Evolutionary conservation across 352 stramenopile species (phyloP), one percentile per base, ranked within the genome.

Genomic region (Phytophthora boehmeriae): DNA sequence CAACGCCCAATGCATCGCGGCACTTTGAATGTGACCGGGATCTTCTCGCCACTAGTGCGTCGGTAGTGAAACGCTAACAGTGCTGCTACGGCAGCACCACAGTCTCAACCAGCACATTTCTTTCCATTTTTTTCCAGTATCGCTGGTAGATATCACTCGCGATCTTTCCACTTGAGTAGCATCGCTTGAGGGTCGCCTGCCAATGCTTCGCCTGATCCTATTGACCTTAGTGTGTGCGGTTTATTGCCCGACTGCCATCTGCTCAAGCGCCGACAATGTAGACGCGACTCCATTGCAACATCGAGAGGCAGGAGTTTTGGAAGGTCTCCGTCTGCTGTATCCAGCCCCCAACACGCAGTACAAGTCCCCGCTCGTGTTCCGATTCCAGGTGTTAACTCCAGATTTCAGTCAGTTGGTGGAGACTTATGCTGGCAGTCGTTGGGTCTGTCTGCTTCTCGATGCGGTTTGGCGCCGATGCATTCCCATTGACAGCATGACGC

Each of bases 391-490:
- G 17, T 0, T 52, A 4, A 44, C 56, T 2, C 23, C 42, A 2
- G 57, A 72, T 23, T 47, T 66, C 35, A 51, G 34, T 8, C 16
- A 35, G n/a, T 19, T 68, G 27, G 36, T 69, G 51, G 47, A 22
- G 1, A 9, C 14, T 17, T 75, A 75, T 35, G 32, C 42, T 35
- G 46, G 51, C 2, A 51, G 28, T 0, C 49, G 57, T 1, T 75
- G 62, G 67, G 4, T 61, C 41, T 75, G 67, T 54, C 53, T 75
- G 28, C 45, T 60, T 36, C 46, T 75, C 19, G 67, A 75, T 2
- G 43, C 20, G 2, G 23, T 8, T 2, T 70, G 59, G 61, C 44
- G 28, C 8, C 49, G 47, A 0, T 75, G 67, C 44, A 60, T 75
- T 19, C 17, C 62, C 5, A 59, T 75, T 13, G 45, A 65, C 11